Conservation (phyloP, 202 grass and related monocot species). For the Eragrostis tef region DNA sequence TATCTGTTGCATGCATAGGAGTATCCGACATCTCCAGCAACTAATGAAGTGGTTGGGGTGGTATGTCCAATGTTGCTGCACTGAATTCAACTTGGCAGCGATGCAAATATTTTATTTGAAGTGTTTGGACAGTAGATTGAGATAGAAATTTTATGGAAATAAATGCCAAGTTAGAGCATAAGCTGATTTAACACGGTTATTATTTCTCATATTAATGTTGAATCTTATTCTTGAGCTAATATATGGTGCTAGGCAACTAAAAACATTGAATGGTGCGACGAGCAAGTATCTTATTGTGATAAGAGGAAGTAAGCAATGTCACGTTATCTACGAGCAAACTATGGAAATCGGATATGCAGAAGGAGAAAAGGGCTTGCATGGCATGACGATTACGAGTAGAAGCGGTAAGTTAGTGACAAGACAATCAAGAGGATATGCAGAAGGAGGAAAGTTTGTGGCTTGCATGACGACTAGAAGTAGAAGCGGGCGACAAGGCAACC, state of each 20-base stretch:
- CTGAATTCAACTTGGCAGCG: not conserved
- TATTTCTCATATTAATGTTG: not conserved
- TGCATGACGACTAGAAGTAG: too few species aligned
- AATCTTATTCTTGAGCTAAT: not conserved
- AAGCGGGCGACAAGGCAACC: too few species aligned
- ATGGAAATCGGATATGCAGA: not conserved
- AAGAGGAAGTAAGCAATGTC: not conserved
- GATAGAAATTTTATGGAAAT: not conserved
- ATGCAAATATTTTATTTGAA: not conserved
- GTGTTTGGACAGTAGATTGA: not conserved
- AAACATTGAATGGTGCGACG: not conserved
- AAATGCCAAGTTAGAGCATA: not conserved
- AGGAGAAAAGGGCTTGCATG: too few species aligned
- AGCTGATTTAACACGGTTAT: not conserved
- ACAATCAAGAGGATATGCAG: too few species aligned
- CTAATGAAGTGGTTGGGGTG: not conserved
- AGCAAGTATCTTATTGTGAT: not conserved
- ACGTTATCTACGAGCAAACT: not conserved
- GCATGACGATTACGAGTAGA: too few species aligned
- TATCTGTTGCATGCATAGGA: not conserved
- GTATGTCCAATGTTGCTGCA: not conserved
- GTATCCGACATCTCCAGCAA: slow-evolving; percentile 6
- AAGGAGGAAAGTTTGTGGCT: too few species aligned
- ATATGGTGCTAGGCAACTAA: not conserved
- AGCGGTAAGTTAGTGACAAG: too few species aligned